Conservation (phyloP, 2,329 filamentous ascomycete species). For the Aspergillus spinulosporus region DNA sequence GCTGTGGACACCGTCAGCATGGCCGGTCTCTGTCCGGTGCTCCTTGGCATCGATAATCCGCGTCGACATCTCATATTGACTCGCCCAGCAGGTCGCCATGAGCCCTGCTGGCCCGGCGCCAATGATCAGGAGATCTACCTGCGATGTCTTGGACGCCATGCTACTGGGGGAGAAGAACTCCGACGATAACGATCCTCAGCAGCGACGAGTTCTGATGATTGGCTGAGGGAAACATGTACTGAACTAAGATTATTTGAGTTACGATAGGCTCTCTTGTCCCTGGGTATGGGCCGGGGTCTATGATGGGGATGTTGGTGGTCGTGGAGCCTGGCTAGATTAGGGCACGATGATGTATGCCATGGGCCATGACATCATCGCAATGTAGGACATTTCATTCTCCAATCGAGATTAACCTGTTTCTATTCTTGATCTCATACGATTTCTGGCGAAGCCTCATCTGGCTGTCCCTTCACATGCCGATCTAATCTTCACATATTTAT, state of each 20-base stretch:
- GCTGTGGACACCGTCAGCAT: slow-evolving; percentile 60
- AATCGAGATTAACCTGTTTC: too few relatives aligned
- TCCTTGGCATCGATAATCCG: slow-evolving; percentile 26
- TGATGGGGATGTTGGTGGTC: background rate
- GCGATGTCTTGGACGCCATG: slow-evolving; percentile 1
- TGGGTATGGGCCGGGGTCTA: background rate
- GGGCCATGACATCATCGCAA: background rate
- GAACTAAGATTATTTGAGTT: background rate
- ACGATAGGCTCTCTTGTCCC: background rate
- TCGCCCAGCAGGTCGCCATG: slow-evolving; percentile 22
- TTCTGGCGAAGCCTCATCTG: too few relatives aligned
- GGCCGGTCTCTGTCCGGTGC: slow-evolving; percentile 30
- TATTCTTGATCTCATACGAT: too few relatives aligned
- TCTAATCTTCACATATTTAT: background rate
- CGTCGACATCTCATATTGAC: slow-evolving; percentile 20
- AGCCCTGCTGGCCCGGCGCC: slow-evolving; percentile 16
- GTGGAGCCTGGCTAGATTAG: background rate
- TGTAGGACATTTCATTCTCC: background rate
- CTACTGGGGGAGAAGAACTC: background rate
- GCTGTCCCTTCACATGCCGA: background rate
- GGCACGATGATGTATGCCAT: background rate
- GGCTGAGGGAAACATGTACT: background rate
- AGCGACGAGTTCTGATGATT: background rate
- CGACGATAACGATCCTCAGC: background rate
- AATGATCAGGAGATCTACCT: slow-evolving; percentile 9